A percentile compares a stretch with the other conserved stretches of the same genome.
Evolutionary conservation across 768 basidiomycete genomes (phyloP).

Genomic region (Kwoniella europaea): DNA sequence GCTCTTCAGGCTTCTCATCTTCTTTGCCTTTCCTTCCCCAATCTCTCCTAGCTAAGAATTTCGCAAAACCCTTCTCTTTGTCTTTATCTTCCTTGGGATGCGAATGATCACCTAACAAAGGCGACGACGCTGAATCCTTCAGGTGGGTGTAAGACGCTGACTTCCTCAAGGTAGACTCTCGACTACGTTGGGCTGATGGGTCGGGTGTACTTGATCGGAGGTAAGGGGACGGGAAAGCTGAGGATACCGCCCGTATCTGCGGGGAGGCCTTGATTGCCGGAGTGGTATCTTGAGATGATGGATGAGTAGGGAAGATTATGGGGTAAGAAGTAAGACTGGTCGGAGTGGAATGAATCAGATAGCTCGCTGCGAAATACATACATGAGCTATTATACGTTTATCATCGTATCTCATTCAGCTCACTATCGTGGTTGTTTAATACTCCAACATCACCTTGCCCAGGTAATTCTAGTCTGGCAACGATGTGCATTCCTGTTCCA

Average conservation of each 20-base stretch:
- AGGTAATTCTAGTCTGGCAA: constrained; percentile 41
- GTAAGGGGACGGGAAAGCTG: constrained; percentile 11
- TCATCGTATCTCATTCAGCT: neutral
- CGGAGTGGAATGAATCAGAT: constrained; percentile 35
- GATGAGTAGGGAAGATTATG: constrained; percentile 29
- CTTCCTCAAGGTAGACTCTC: constrained; percentile 5
- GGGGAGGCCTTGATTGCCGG: constrained; percentile 13
- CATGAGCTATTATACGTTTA: neutral
- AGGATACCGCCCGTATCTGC: constrained; percentile 19
- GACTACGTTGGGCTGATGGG: constrained; percentile 4
- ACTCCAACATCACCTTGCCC: constrained; percentile 42
- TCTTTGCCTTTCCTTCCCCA: constrained; percentile 21
- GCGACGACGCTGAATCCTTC: constrained; percentile 3
- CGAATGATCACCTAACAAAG: constrained; percentile 1
- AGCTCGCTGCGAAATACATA: constrained; percentile 10
- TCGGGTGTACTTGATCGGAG: constrained; percentile 15
- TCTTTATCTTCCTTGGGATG: constrained; percentile 6
- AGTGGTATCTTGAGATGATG: constrained; percentile 1
- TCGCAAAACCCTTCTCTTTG: constrained; percentile 40
- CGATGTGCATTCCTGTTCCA: constrained; percentile 6
- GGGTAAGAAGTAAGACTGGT: constrained; percentile 39
- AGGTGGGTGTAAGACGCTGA: constrained; percentile 20
- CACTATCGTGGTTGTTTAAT: neutral
- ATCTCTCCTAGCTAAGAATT: constrained; percentile 40
- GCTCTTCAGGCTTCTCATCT: constrained; percentile 20